A percentile compares a stretch with the other conserved stretches of the same genome.
Evolutionary conservation across 352 stramenopile species (phyloP).

Genomic region (Phytophthora hibernalis): DNA sequence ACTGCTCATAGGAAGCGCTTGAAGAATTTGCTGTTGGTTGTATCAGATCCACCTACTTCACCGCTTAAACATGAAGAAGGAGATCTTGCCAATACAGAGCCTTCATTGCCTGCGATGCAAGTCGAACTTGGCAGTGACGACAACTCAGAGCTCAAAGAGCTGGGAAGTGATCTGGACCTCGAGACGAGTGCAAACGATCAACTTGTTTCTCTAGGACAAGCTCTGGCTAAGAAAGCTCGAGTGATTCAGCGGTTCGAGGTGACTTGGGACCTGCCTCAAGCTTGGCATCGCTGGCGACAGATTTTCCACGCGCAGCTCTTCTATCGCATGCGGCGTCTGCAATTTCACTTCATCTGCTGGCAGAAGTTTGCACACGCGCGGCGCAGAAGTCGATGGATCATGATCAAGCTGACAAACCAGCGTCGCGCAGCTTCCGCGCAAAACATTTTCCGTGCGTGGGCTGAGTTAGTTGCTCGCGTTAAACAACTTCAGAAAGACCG

Average conservation of each 20-base stretch:
- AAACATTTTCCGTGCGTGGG: conserved; percentile 46
- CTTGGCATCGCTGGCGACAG: conserved; percentile 67
- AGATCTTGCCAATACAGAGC: not conserved
- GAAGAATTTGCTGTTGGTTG: conserved; percentile 30
- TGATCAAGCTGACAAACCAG: conserved; percentile 23
- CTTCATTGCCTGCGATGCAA: not conserved
- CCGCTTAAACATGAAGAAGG: not conserved
- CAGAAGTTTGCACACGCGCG: conserved; percentile 28
- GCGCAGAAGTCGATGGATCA: conserved; percentile 22
- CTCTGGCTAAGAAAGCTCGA: conserved; percentile 48
- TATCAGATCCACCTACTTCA: conserved; percentile 4
- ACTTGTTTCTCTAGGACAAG: conserved; percentile 26
- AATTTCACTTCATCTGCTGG: conserved; percentile 46
- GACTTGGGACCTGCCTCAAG: conserved; percentile 44
- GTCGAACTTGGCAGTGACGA: not conserved
- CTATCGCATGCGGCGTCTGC: conserved; percentile 51
- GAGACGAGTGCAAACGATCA: not conserved
- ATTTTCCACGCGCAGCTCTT: conserved; percentile 71
- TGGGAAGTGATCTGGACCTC: not conserved
- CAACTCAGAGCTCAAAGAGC: not conserved
- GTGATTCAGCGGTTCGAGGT: conserved; percentile 59
- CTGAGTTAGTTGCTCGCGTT: conserved; percentile 45
- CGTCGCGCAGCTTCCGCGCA: conserved; percentile 4
- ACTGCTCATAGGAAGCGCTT: conserved; percentile 36
- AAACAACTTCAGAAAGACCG: conserved; percentile 57